Conservation (phyloP, 768 basidiomycete genomes). For the Kwoniella dejecticola region DNA sequence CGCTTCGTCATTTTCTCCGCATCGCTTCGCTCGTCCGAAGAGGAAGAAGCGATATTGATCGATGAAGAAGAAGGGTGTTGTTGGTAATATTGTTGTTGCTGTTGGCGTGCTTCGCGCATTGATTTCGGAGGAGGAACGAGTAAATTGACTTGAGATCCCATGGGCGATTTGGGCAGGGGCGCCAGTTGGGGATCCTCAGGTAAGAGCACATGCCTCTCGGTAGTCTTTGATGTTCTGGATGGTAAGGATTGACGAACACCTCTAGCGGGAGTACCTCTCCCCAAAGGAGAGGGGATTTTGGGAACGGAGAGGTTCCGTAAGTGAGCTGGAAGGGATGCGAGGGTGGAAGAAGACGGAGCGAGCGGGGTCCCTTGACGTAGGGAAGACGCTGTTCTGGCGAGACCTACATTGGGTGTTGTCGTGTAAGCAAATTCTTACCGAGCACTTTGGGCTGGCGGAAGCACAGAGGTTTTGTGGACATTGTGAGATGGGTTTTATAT, state of each 20-base stretch:
- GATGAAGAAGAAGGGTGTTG: neutral
- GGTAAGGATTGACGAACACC: conserved; percentile 46
- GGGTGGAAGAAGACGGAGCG: conserved; percentile 23
- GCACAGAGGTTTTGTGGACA: no score
- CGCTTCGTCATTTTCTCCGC: conserved; percentile 87
- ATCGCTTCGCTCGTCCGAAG: conserved; percentile 71
- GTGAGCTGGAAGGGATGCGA: conserved; percentile 51
- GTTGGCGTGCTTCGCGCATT: neutral
- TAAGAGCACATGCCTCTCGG: conserved; percentile 84
- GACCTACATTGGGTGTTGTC: no score
- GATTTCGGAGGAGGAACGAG: conserved; percentile 22
- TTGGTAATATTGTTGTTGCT: conserved; percentile 2
- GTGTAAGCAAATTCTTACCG: no score
- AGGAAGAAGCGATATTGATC: neutral
- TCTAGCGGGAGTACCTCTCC: conserved; percentile 50
- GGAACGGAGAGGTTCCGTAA: conserved; percentile 48
- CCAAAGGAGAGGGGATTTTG: conserved; percentile 51
- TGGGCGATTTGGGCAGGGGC: conserved; percentile 60
- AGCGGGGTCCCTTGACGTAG: conserved; percentile 43
- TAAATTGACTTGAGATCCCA: conserved; percentile 38
- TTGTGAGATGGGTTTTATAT: no score
- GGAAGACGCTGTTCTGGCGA: conserved; percentile 52
- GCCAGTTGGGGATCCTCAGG: conserved; percentile 88
- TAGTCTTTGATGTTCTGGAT: conserved; percentile 79
- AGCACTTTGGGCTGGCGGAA: no score